A percentile compares a stretch with the other conserved stretches of the same genome.
Evolutionary conservation across 1,139 yeast genomes (phyloP).

Genomic region (Debaryomyces fabryi): DNA sequence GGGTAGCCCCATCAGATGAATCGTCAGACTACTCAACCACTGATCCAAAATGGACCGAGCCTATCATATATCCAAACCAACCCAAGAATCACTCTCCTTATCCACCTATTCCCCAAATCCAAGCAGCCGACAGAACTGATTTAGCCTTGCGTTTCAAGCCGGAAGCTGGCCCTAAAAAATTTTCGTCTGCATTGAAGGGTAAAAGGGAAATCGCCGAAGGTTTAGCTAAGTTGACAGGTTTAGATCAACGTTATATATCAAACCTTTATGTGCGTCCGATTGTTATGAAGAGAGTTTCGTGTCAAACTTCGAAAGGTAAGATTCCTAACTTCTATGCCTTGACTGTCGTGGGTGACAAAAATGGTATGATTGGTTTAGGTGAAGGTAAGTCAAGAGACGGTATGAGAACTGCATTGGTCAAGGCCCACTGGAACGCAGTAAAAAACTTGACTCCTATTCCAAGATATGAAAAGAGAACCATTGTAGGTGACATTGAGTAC

Average conservation of each 20-base stretch:
- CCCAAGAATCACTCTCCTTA: slow-evolving; percentile 42
- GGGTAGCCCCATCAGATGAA: slow-evolving; percentile 33
- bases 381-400: slow-evolving; percentile 90
- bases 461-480: slow-evolving; percentile 88
- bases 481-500: slow-evolving; percentile 79
- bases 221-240: slow-evolving; percentile 72
- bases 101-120: slow-evolving; percentile 45
- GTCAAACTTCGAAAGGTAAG: slow-evolving; percentile 94
- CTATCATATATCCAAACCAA: slow-evolving; percentile 51
- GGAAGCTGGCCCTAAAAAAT: slow-evolving; percentile 16
- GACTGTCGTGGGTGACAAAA: slow-evolving; percentile 89
- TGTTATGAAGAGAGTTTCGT: slow-evolving; percentile 79
- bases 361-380: slow-evolving; percentile 94
- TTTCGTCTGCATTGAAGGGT: slow-evolving; percentile 21
- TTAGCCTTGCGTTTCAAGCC: slow-evolving; percentile 41
- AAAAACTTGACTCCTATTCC: slow-evolving; percentile 83
- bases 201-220: slow-evolving; percentile 51
- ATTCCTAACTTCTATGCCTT: slow-evolving; percentile 81
- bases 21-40: slow-evolving; percentile 33
- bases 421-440: slow-evolving; percentile 94
- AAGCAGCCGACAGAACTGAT: slow-evolving; percentile 44
- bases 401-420: slow-evolving; percentile 72
- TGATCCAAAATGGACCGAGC: slow-evolving; percentile 52
- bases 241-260: slow-evolving; percentile 65
- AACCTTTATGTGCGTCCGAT: slow-evolving; percentile 68